Evolutionary conservation across 2,329 filamentous ascomycete species (phyloP).

Genomic region (Phialophora chinensis): DNA sequence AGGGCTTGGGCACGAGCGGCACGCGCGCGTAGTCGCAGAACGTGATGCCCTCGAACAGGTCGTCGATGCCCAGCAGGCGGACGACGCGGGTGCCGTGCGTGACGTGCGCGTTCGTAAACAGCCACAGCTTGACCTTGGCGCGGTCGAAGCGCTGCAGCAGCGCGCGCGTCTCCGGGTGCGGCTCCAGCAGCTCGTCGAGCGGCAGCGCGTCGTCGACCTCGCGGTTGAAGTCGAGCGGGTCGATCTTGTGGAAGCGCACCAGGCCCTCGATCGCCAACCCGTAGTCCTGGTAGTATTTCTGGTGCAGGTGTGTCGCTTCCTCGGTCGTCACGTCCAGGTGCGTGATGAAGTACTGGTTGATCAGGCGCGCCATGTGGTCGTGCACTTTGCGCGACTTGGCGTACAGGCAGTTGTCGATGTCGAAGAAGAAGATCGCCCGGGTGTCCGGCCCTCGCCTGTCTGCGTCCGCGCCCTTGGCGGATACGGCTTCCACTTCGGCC

Average conservation of each 20-base stretch:
- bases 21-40: slow-evolving; percentile 84
- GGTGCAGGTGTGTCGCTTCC: slow-evolving; percentile 84
- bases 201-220: slow-evolving; percentile 95
- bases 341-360: slow-evolving; percentile 68
- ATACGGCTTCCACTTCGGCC: not conserved
- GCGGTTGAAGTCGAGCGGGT: slow-evolving; percentile 90
- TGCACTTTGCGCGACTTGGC: slow-evolving; percentile 84
- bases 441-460: slow-evolving; percentile 17
- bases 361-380: slow-evolving; percentile 84
- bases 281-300: slow-evolving; percentile 93
- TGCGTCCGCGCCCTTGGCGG: not conserved
- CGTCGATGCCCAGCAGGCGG: slow-evolving; percentile 77
- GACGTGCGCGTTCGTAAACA: slow-evolving; percentile 95
- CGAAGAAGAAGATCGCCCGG: slow-evolving; percentile 70
- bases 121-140: slow-evolving; percentile 84
- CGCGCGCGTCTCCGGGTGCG: slow-evolving; percentile 73
- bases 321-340: slow-evolving; percentile 76
- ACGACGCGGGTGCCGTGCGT: slow-evolving; percentile 86
- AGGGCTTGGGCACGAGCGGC: slow-evolving; percentile 85
- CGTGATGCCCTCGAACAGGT: slow-evolving; percentile 92
- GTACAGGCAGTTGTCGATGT: slow-evolving; percentile 98
- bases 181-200: slow-evolving; percentile 80
- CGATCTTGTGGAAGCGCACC: slow-evolving; percentile 91
- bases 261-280: slow-evolving; percentile 96
- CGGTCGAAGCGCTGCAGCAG: slow-evolving; percentile 83